phyloP scores from a whole-genome alignment of 441 rosid genomes.

The Breynia disticha region DNA sequence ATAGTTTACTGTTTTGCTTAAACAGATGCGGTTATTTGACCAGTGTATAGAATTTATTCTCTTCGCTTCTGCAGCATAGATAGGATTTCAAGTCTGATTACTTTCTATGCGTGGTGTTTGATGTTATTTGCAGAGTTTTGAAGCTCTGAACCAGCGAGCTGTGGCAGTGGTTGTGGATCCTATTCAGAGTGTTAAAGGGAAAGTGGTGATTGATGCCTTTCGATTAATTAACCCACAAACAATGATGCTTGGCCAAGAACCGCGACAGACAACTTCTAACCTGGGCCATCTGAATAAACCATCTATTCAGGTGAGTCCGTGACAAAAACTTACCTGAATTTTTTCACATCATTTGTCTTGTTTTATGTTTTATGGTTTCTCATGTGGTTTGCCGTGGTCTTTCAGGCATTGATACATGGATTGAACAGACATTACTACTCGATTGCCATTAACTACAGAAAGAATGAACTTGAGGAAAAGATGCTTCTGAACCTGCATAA shows the following conservation, averaged over 20 bases:
- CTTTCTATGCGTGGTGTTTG: slow-evolving; percentile 6
- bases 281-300: slow-evolving; percentile 96
- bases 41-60: not conserved
- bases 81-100: not conserved
- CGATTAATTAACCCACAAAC: slow-evolving; percentile 95
- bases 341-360: not conserved
- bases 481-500: slow-evolving; percentile 98
- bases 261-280: slow-evolving; percentile 87
- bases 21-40: not conserved
- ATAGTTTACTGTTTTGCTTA: slow-evolving; percentile 4
- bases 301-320: slow-evolving; percentile 68
- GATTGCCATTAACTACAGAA: slow-evolving; percentile 92
- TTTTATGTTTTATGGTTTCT: slow-evolving; percentile 7
- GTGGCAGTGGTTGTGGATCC: slow-evolving; percentile 99
- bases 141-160: slow-evolving; percentile 95
- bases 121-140: slow-evolving; percentile 69
- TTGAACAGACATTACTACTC: slow-evolving; percentile 94
- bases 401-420: slow-evolving; percentile 87
- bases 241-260: slow-evolving; percentile 99
- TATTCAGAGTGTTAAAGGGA: slow-evolving; percentile 94
- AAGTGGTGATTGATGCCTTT: slow-evolving; percentile 98
- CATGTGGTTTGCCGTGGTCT: slow-evolving; percentile 9
- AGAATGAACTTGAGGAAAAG: slow-evolving; percentile 98
- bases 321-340: not conserved
- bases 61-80: not conserved